Evolutionary conservation across 208 protist genomes (phyloP).

Genomic region (Naegleria lovaniensis): DNA sequence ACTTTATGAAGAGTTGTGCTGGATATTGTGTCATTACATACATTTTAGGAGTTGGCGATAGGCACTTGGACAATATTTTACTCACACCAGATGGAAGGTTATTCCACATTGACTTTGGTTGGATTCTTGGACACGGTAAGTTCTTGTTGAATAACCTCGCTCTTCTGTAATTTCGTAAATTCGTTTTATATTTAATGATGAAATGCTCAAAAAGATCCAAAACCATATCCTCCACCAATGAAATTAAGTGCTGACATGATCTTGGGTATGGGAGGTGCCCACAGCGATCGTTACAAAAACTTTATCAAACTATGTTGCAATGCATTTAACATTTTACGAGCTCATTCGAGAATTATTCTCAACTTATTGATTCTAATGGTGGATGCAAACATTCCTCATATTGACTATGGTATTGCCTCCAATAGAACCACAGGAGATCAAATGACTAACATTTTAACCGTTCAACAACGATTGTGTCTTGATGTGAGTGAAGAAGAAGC

Average conservation of each 20-base stretch:
- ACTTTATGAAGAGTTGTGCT: slow-evolving; percentile 87
- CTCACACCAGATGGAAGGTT: slow-evolving; percentile 78
- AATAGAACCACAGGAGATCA: background rate
- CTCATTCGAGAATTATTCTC: slow-evolving; percentile 82
- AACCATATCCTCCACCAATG: slow-evolving; percentile 80
- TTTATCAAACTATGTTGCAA: slow-evolving; percentile 82
- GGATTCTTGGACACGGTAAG: slow-evolving; percentile 76
- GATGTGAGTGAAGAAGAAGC: slow-evolving; percentile 24
- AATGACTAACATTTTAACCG: slow-evolving; percentile 24
- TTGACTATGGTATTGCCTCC: slow-evolving; percentile 60
- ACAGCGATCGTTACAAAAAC: slow-evolving; percentile 60
- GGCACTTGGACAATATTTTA: slow-evolving; percentile 91
- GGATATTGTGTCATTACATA: slow-evolving; percentile 94
- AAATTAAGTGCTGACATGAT: slow-evolving; percentile 47
- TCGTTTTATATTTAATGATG: slow-evolving; percentile 48
- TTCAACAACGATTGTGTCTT: slow-evolving; percentile 54
- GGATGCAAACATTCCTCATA: slow-evolving; percentile 68
- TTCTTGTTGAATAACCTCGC: no score
- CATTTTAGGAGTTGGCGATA: slow-evolving; percentile 91
- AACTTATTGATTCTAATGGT: slow-evolving; percentile 84
- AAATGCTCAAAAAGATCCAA: slow-evolving; percentile 82
- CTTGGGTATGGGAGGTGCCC: slow-evolving; percentile 56
- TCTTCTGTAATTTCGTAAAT: no score
- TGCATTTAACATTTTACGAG: slow-evolving; percentile 89
- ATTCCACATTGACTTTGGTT: slow-evolving; percentile 97